Base-by-base conservation (phyloP, 2,329 filamentous ascomycete species). In the Diaporthe vexans region DNA sequence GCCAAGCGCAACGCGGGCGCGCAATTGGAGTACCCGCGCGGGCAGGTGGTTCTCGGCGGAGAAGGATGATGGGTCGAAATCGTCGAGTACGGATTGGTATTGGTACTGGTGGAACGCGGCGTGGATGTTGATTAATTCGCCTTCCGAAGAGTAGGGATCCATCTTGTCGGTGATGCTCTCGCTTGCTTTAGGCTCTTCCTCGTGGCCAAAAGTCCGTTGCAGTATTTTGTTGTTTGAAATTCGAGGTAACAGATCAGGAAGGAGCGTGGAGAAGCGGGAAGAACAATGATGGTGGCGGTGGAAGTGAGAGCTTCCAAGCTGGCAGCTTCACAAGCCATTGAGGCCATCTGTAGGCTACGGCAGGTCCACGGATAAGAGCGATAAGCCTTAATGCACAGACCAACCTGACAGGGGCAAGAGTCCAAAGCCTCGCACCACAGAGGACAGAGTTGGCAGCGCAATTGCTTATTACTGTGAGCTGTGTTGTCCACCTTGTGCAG, bases 1-100 rank as follows among this genome's bases (percentile, higher is more conserved):
- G 72, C 95, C 94, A 10, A 96, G 90, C 69, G 95, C 95, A 80
- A 98, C 91, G 81, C 93, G 93, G 57, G 96, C 92, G 82, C 97
- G 94, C 77, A 96, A 91, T 82, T 93, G 89, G 73, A 98, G 91
- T 58, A 98, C 86, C 74, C 92, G 92, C 54, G 94, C 94, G 56
- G 94, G 91, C 19, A 95, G 88, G 61, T 88, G 88, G 85, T 98
- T 98, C 80, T 93, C 91, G 77, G 92, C 79, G 58, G 94, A 97
- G 81, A 98, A 93, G 75, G 92, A 88, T 8, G 93, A 91, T 57
- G 92, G 93, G 84, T 97, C 93, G 85, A 95, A 97, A 68, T 76
- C 74, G 86, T 97, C 93, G 84, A 97, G 84, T 77, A 97, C 95
- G 81, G 93, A 89, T 81, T 94, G 90, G 88, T 94, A 98, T 87